These are phyloP conservation scores for Oenanthe javanica DNA, from an alignment of 140 eudicot genomes.

Conservation along the genomic window DNA sequence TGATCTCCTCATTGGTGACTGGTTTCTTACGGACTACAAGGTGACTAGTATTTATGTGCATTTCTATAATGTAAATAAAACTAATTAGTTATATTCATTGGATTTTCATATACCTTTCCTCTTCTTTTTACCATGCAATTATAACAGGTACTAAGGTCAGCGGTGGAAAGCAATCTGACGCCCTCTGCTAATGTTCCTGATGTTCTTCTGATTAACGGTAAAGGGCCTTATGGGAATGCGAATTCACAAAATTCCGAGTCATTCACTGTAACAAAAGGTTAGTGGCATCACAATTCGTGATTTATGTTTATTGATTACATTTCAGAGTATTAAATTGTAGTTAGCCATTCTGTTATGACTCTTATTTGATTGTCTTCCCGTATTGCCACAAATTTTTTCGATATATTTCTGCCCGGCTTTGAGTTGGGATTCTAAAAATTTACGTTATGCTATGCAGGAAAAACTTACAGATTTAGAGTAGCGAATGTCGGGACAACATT, in stretches of 20 bases:
- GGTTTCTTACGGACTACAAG: slow-evolving; percentile 43
- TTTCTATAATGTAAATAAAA: background rate
- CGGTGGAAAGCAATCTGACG: slow-evolving; percentile 9
- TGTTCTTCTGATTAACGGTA: slow-evolving; percentile 55
- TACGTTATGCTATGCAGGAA: slow-evolving; percentile 25
- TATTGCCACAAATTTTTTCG: background rate
- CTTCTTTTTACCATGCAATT: background rate
- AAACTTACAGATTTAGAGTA: slow-evolving; percentile 52
- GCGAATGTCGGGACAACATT: slow-evolving; percentile 45
- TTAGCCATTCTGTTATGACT: background rate
- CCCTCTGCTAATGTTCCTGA: slow-evolving; percentile 27
- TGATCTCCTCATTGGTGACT: slow-evolving; percentile 63
- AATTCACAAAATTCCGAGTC: slow-evolving; percentile 26
- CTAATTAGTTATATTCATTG: background rate
- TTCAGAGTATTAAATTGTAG: background rate
- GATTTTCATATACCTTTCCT: background rate
- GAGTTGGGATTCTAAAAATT: background rate
- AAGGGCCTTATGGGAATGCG: slow-evolving; percentile 42
- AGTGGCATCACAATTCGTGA: background rate
- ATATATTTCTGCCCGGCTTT: background rate
- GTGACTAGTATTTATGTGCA: slow-evolving; percentile 14
- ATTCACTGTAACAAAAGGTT: slow-evolving; percentile 49
- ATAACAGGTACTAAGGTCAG: slow-evolving; percentile 22
- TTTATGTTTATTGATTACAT: background rate
- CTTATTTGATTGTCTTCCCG: background rate